phyloP scores from a whole-genome alignment of 2,329 filamentous ascomycete genomes.

The Cercospora janseana region DNA sequence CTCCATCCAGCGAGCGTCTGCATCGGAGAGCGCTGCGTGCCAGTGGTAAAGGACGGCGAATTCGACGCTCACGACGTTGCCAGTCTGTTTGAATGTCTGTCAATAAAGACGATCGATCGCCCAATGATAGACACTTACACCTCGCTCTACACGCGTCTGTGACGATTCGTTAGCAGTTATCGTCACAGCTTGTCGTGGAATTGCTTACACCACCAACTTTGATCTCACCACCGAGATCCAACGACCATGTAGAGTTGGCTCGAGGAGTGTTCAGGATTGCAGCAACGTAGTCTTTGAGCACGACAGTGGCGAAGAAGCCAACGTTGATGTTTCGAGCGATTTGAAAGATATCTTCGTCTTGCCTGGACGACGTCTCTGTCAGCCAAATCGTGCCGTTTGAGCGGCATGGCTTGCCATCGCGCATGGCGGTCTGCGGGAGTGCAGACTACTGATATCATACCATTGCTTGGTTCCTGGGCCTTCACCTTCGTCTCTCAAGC shows the following conservation, averaged over 20 bases:
- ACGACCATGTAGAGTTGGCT: constrained; percentile 48
- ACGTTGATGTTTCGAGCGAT: constrained; percentile 49
- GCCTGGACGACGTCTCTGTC: too few relatives aligned
- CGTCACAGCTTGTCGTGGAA: neutral
- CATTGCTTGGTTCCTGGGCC: constrained; percentile 33
- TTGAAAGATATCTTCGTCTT: constrained; percentile 52
- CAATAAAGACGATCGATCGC: too few relatives aligned
- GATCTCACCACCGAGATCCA: constrained; percentile 49
- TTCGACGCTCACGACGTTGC: constrained; percentile 49
- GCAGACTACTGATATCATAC: constrained; percentile 37
- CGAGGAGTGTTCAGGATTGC: constrained; percentile 49
- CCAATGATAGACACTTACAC: too few relatives aligned
- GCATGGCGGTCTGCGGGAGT: too few relatives aligned
- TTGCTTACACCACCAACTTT: constrained; percentile 38
- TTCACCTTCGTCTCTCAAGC: constrained; percentile 37
- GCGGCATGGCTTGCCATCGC: too few relatives aligned
- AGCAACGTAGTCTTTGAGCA: constrained; percentile 48
- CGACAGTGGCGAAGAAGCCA: constrained; percentile 48
- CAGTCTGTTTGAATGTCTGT: too few relatives aligned
- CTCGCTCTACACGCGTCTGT: constrained; percentile 41
- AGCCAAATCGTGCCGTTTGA: too few relatives aligned
- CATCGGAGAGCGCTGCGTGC: constrained; percentile 47
- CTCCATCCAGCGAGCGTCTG: constrained; percentile 50
- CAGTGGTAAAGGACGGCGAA: constrained; percentile 51
- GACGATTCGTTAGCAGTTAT: neutral